Percentiles rank a stretch among this genome's conserved stretches.
Conservation (phyloP, 2,329 filamentous ascomycete species). For the Aspergillus ustus region DNA sequence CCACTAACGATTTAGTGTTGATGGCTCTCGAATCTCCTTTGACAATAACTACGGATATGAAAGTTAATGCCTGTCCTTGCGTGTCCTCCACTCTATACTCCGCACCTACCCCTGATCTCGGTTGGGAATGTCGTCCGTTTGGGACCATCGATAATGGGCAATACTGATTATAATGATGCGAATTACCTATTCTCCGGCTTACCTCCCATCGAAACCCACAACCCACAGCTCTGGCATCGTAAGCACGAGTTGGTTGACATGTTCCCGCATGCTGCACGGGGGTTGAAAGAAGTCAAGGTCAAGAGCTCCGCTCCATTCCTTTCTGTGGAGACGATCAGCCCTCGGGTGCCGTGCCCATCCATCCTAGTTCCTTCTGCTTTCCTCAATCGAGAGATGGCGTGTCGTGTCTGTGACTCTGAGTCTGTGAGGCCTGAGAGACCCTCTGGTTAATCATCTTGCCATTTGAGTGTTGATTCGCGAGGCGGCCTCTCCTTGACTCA, state of each 20-base stretch:
- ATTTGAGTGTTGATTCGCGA: background rate
- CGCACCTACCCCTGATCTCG: background rate
- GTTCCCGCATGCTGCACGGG: slow-evolving; percentile 19
- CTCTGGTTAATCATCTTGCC: slow-evolving; percentile 1
- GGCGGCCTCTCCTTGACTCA: background rate
- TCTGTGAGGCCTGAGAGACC: slow-evolving; percentile 7
- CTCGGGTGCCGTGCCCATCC: slow-evolving; percentile 28
- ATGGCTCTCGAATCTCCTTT: slow-evolving; percentile 20
- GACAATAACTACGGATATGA: no score
- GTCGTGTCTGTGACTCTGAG: background rate
- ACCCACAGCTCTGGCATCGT: slow-evolving; percentile 13
- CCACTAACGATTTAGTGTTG: slow-evolving; percentile 25
- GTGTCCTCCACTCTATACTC: background rate
- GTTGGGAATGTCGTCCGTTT: background rate
- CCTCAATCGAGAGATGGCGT: slow-evolving; percentile 25
- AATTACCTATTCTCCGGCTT: slow-evolving; percentile 17
- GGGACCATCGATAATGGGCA: background rate
- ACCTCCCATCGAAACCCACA: background rate
- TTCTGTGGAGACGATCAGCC: slow-evolving; percentile 32
- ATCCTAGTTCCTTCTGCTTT: slow-evolving; percentile 21
- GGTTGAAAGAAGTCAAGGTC: slow-evolving; percentile 16
- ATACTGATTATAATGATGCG: background rate
- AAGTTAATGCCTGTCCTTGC: background rate
- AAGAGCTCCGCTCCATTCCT: slow-evolving; percentile 27
- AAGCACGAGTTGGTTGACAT: slow-evolving; percentile 26